Conservation (phyloP, 495 filamentous ascomycete species). For the Daldinia childiae region DNA sequence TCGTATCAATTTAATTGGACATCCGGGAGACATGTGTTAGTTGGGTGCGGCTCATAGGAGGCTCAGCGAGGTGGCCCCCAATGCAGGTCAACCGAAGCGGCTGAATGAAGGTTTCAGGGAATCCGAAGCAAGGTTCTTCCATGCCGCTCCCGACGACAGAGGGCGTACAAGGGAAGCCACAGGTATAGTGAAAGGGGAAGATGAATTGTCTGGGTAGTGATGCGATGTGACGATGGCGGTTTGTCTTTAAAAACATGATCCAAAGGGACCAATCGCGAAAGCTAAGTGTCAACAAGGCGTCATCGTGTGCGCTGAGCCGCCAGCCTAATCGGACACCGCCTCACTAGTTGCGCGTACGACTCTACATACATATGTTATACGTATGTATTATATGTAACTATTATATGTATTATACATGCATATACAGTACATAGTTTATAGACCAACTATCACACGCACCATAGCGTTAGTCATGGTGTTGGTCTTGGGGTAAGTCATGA, state of each 20-base stretch:
- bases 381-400: background rate
- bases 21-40: constrained; percentile 42
- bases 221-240: constrained; percentile 22
- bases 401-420: background rate
- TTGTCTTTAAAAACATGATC: constrained; percentile 23
- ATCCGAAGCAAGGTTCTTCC: constrained; percentile 38
- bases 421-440: background rate
- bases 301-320: constrained; percentile 40
- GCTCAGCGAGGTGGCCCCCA: constrained; percentile 43
- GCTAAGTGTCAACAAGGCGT: constrained; percentile 15
- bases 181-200: background rate
- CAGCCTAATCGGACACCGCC: constrained; percentile 36
- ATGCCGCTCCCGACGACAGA: constrained; percentile 31
- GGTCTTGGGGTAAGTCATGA: constrained; percentile 17
- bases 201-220: constrained; percentile 4
- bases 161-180: constrained; percentile 9
- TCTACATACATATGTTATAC: background rate
- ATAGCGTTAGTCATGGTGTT: background rate
- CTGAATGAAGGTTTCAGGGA: constrained; percentile 44
- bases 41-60: constrained; percentile 49
- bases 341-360: constrained; percentile 31
- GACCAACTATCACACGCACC: background rate
- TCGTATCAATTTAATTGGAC: constrained; percentile 31
- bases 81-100: constrained; percentile 46
- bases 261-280: constrained; percentile 26